These are phyloP conservation scores for Diaporthe citriasiana DNA, from an alignment of 2,329 filamentous ascomycete genomes.

Conservation along the genomic window DNA sequence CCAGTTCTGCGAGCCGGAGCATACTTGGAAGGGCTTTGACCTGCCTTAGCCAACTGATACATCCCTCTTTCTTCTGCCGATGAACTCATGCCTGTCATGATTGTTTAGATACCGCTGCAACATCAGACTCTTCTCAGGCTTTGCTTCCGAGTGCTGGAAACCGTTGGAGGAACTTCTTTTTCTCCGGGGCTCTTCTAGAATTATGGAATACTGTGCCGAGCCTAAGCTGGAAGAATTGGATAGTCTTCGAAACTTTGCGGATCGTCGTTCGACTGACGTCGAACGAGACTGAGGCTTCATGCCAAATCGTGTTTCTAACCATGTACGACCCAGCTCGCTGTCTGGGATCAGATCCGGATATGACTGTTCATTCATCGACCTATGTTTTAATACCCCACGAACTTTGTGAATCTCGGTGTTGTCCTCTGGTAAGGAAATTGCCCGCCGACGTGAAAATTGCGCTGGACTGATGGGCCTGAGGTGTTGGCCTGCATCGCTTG, in stretches of 20 bases:
- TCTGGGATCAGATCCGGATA: not conserved
- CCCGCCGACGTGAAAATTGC: not conserved
- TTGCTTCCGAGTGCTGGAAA: not conserved
- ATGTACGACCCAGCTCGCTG: not conserved
- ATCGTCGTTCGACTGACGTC: not conserved
- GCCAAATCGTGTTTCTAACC: not conserved
- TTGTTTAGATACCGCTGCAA: not conserved
- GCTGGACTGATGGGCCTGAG: not conserved
- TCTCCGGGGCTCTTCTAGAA: not conserved
- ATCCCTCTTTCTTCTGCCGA: not conserved
- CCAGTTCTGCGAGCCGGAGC: too few species aligned
- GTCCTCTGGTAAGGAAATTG: not conserved
- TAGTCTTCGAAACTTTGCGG: not conserved
- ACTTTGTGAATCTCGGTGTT: not conserved
- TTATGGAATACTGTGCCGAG: not conserved
- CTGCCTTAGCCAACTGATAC: not conserved
- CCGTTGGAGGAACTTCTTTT: not conserved
- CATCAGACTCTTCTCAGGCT: not conserved
- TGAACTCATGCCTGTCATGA: not conserved
- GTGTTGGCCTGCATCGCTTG: not conserved
- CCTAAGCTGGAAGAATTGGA: not conserved
- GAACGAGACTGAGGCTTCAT: not conserved
- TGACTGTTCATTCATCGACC: not conserved
- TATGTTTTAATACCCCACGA: not conserved
- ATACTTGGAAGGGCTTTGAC: too few species aligned